Evolutionary conservation across 805 yeast species (phyloP), one percentile per base, ranked within the genome.

Genomic region (Cyberlindnera lachancei): DNA sequence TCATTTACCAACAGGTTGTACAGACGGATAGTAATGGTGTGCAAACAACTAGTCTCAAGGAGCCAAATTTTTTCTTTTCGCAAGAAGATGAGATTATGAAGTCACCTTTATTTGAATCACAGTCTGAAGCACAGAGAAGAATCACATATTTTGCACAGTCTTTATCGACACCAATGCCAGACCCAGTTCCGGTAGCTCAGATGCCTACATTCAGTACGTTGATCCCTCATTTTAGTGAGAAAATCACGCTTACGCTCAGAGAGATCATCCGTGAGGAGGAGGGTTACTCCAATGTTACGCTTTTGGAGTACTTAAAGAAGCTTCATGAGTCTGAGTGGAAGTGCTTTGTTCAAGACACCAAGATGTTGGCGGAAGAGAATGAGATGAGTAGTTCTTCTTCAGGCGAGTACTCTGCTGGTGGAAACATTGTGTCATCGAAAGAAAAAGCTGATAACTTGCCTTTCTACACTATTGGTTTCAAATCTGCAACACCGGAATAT

Each of bases 131-230:
- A 0, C 79, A 78, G 49, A 63, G 95, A 46, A 66, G 96, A 42
- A 72, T 86, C 2, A 81, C 94, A 0, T 86, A 83, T 51, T 86
- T 86, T 64, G 95, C 96, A 0, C 95, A 86, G 50, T 84, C 95
- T 0, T 61, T 86, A 26, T 78, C 94, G 0, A 83, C 94, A 0
- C 90, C 95, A 1, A 79, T 86, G 63, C 81, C 85, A 1, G 86
- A 78, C 27, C 78, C 86, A 0, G 57, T 68, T 10, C 70, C 85
- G 0, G 68, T 79, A 7, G 69, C 67, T 15, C 64, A 74, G 27
- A 82, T 83, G 85, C 94, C 94, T 1, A 63, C 83, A 0, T 85
- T 85, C 46, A 75, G 92, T 1, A 95, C 86, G 7, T 63, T 87
- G 48, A 70, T 87, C 27, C 96, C 96, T 7, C 95, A 87, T 54